phyloP scores from a whole-genome alignment of 2,329 filamentous ascomycete species.

The Colletotrichum sansevieriae region DNA sequence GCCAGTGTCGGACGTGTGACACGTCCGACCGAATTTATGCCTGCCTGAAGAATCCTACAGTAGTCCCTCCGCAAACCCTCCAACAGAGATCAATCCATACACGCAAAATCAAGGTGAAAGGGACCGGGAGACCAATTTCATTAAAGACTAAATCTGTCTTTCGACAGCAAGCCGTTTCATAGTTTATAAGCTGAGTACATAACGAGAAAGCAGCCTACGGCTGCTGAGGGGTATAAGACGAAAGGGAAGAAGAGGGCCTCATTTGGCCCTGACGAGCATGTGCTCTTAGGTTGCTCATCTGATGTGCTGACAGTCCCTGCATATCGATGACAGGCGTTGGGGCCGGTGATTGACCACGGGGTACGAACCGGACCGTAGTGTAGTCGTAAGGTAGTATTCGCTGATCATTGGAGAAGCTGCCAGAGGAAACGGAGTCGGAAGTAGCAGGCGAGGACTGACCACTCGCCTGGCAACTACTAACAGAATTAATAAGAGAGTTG shows the following conservation, averaged over 20 bases:
- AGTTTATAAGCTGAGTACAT: constrained; percentile 23
- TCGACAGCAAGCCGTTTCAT: constrained; percentile 3
- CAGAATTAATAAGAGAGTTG: neutral
- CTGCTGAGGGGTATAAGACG: constrained; percentile 40
- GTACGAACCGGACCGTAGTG: neutral
- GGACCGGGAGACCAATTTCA: constrained; percentile 17
- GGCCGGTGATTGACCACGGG: no score
- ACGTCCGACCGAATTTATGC: neutral
- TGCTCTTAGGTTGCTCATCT: neutral
- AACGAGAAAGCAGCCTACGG: constrained; percentile 36
- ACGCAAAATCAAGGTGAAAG: neutral
- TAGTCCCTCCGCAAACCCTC: neutral
- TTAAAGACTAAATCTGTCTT: constrained; percentile 26
- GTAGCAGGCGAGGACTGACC: no score
- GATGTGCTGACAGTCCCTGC: neutral
- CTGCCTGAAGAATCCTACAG: constrained; percentile 18
- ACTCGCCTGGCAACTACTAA: no score
- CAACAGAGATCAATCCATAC: constrained; percentile 16
- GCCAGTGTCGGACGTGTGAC: neutral
- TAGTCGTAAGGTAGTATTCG: neutral
- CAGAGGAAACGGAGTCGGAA: no score
- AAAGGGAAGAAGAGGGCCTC: constrained; percentile 16
- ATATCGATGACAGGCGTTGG: no score
- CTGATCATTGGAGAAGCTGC: neutral
- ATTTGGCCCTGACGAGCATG: neutral